These are phyloP conservation scores for Trypanosoma vivax DNA, from an alignment of 208 protist species.

Conservation along the genomic window DNA sequence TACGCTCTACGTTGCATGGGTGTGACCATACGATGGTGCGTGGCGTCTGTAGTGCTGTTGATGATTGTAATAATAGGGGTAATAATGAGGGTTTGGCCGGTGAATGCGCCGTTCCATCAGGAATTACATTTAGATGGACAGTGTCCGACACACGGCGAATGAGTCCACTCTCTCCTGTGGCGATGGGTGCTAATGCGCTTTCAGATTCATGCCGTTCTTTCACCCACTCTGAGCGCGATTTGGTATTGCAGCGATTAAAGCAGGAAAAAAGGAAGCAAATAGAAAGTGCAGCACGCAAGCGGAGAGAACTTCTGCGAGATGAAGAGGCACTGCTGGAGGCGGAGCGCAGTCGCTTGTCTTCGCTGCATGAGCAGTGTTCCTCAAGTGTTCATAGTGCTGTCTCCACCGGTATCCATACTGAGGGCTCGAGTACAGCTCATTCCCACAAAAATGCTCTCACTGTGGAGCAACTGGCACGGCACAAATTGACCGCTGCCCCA, in stretches of 20 bases:
- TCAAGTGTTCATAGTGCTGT: too few species aligned
- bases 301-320: neutral
- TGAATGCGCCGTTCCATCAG: too few species aligned
- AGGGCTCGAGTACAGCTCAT: neutral
- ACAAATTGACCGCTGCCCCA: neutral
- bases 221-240: neutral
- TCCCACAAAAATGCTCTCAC: neutral
- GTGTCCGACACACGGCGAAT: too few species aligned
- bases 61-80: neutral
- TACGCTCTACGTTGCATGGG: neutral
- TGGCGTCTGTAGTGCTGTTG: neutral
- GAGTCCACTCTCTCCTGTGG: neutral
- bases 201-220: neutral
- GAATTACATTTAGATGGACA: too few species aligned
- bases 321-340: neutral
- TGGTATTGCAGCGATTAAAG: neutral
- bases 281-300: neutral
- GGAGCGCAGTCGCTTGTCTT: neutral
- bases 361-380: too few species aligned
- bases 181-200: neutral
- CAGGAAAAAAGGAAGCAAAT: neutral
- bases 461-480: neutral
- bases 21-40: neutral
- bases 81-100: too few species aligned
- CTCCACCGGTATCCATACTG: too few species aligned